These are phyloP conservation scores for Aspergillus mulundensis DNA, from an alignment of 495 filamentous ascomycete genomes.

Conservation along the genomic window DNA sequence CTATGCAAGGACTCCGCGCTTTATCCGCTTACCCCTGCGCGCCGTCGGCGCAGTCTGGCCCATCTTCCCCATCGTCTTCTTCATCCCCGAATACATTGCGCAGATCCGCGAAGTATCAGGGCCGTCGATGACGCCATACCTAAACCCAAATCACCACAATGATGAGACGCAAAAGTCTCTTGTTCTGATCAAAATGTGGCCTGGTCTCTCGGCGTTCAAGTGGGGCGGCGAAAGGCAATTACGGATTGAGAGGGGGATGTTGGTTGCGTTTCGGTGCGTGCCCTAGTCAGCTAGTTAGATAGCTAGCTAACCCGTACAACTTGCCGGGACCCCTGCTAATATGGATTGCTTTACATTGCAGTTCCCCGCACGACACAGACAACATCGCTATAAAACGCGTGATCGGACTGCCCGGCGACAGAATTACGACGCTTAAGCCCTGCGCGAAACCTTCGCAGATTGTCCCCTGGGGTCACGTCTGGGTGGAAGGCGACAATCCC, in stretches of 20 bases:
- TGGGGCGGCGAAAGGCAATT: constrained; percentile 31
- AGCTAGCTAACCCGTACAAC: background rate
- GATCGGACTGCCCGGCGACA: constrained; percentile 65
- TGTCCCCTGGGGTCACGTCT: constrained; percentile 69
- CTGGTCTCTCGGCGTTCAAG: constrained; percentile 28
- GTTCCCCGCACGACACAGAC: constrained; percentile 60
- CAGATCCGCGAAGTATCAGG: constrained; percentile 62
- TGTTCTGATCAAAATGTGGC: constrained; percentile 48
- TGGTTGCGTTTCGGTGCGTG: constrained; percentile 51
- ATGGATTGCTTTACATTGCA: constrained; percentile 23
- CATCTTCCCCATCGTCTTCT: constrained; percentile 59
- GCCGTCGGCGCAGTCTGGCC: constrained; percentile 51
- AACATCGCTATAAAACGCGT: constrained; percentile 65
- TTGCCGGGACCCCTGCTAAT: background rate
- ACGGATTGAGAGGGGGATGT: constrained; percentile 47
- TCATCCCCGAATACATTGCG: constrained; percentile 60
- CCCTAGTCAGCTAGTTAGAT: background rate
- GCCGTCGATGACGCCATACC: constrained; percentile 71
- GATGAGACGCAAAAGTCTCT: constrained; percentile 50
- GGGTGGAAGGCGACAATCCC: constrained; percentile 72
- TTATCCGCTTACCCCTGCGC: constrained; percentile 27
- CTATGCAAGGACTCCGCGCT: constrained; percentile 31
- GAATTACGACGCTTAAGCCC: constrained; percentile 56
- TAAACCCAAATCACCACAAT: constrained; percentile 61
- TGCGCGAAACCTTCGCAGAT: constrained; percentile 53